Conservation (phyloP, 164 flowering plant species). For the Dillenia turbinata region DNA sequence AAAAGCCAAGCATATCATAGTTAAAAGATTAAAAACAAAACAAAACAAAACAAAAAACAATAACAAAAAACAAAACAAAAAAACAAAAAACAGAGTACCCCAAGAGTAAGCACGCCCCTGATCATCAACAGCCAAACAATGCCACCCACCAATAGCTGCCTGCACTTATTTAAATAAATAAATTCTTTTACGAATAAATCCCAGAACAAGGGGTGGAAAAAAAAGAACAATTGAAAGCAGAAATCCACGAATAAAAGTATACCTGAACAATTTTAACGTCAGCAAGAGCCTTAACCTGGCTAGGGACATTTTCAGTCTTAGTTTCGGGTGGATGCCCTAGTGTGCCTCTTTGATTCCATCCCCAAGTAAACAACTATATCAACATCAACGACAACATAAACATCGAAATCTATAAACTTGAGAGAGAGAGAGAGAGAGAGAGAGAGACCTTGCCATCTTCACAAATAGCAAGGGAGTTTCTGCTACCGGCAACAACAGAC, state of each 20-base stretch:
- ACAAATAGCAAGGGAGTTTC: constrained; percentile 95
- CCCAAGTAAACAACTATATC: constrained; percentile 92
- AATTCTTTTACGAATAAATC: background rate
- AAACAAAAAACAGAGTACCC: constrained; percentile 44
- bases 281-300: constrained; percentile 79
- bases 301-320: constrained; percentile 84
- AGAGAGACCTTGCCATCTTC: constrained; percentile 78
- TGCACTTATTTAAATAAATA: constrained; percentile 18
- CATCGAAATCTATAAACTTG: background rate
- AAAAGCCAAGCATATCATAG: too few species aligned
- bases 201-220: background rate
- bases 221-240: background rate
- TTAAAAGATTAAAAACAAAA: background rate
- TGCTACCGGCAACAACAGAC: constrained; percentile 91
- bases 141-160: constrained; percentile 99
- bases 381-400: background rate
- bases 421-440: background rate
- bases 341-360: constrained; percentile 99
- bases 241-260: background rate
- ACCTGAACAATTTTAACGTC: constrained; percentile 93
- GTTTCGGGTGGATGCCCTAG: constrained; percentile 90
- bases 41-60: background rate
- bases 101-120: constrained; percentile 98
- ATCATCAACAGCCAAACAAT: constrained; percentile 99
- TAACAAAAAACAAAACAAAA: background rate